A percentile compares a stretch with the other conserved stretches of the same genome.
These are phyloP conservation scores for Fusarium sp. DNA, from an alignment of 2,329 filamentous ascomycete species.

Conservation along the genomic window DNA sequence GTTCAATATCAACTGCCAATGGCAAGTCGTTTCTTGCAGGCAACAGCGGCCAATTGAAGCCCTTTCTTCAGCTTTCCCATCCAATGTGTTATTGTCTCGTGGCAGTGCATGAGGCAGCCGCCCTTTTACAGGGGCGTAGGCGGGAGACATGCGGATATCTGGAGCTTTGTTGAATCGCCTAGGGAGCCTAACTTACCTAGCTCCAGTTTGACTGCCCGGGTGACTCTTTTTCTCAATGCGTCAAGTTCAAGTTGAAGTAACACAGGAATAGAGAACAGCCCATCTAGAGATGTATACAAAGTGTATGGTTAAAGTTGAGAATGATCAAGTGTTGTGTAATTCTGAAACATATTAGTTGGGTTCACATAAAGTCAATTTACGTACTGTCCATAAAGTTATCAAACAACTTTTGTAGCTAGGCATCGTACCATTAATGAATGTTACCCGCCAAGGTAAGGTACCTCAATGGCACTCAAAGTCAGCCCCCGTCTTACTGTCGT, in stretches of 20 bases:
- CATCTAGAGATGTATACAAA: not conserved
- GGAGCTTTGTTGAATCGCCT: slow-evolving; percentile 15
- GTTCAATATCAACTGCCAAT: slow-evolving; percentile 19
- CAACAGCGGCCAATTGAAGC: slow-evolving; percentile 31
- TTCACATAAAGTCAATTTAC: not conserved
- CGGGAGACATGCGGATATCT: slow-evolving; percentile 21
- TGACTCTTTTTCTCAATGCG: slow-evolving; percentile 25
- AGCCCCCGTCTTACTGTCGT: slow-evolving; percentile 23
- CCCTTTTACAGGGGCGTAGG: slow-evolving; percentile 23
- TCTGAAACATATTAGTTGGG: not conserved
- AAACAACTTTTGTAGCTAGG: not conserved
- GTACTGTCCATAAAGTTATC: not conserved
- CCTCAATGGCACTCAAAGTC: not conserved
- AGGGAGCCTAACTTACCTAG: slow-evolving; percentile 14
- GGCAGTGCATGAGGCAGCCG: slow-evolving; percentile 51
- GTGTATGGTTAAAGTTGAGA: not conserved
- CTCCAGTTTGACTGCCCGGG: slow-evolving; percentile 2
- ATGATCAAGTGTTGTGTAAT: not conserved
- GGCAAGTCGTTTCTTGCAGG: slow-evolving; percentile 15
- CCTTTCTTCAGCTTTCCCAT: slow-evolving; percentile 18
- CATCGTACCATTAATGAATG: not conserved
- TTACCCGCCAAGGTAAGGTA: not conserved
- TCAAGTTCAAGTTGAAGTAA: slow-evolving; percentile 1
- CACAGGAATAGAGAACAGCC: not conserved
- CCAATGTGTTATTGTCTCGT: slow-evolving; percentile 48